Base-by-base conservation (phyloP, 352 stramenopile genomes). In the Aphanomyces euteiches region DNA sequence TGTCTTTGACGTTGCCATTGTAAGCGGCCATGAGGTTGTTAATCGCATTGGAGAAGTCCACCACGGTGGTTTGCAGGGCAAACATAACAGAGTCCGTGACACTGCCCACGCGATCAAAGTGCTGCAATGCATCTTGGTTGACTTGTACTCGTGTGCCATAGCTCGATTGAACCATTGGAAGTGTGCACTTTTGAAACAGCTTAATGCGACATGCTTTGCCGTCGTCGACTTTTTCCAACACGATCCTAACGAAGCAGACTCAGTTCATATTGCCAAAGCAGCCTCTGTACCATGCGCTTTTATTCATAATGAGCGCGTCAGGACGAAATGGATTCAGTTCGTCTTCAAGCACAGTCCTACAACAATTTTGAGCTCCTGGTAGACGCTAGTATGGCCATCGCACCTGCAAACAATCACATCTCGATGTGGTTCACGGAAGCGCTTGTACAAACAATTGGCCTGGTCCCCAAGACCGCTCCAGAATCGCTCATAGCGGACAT, bases 101-200 rank as follows among this genome's bases (percentile, higher is more conserved):
- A 48, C 10, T 70, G n/a, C 64, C 64, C 17, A 70, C 47, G 37
- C 64, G 64, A 36, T 60, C 58, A 8, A 61, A 70, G 28, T n/a
- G 64, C 0, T 45, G 60, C 34, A 37, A n/a, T n/a, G 17, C 17
- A 12, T 50, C 54, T 13, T 12, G 34, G 19, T 61, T 37, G 5
- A 13, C 28, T 17, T 21, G 19, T 17, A 17, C 43, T 7, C 54
- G 54, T 7, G 54, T 61, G 0, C 54, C 54, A 21, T 47, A n/a
- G 5, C 28, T 21, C 36, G 64, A 61, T 28, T 70, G 64, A 7
- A 70, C 17, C 64, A 70, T 70, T 1, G 64, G 64, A 17, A 70
- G 28, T 6, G 64, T 70, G 47, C 47, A 45, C 21, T 70, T 70
- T 70, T 70, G 64, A 28, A 54, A 70, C 2, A 70, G 60, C 47